Base-by-base conservation (phyloP, 176 grass and related monocot species). In the Juncus inflexus region DNA sequence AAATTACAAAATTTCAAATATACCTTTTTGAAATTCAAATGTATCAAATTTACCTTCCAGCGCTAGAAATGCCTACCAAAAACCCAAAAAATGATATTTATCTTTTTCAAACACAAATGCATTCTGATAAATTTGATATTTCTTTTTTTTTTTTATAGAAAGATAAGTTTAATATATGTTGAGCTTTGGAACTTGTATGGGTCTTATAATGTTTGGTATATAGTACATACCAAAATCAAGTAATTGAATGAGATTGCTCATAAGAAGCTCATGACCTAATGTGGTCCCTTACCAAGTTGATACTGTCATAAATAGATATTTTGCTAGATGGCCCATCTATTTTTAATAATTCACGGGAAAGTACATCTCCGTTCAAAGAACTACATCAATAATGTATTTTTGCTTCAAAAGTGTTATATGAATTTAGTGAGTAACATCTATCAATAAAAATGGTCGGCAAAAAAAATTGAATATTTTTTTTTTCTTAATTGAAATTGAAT, bases 211-310 rank as follows among this genome's bases (percentile, higher is more conserved):
- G 19, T 28, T 28, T 28, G 19, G 19, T 28, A 28, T 28, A 28
- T 28, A 28, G 19, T 28, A 28, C 19, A 28, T 28, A 47, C 9
- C 43, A 9, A 47, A 47, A 47, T 47, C 61, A 64, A 63, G 47
- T 45, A 8, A 9, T 66, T 50, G 15, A 50, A 77, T 65, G 63
- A 50, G 57, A 13, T 66, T 47, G 74, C 5, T 52, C 35, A 58
- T 39, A 54, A 35, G 4, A 66, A 66, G 62, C 60, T 59, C 64
- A 52, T 36, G 52, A 50, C 16, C n/a, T 47, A 56, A 53, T 58
- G 40, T 59, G 54, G 52, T 60, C 73, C 73, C 35, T 42, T 42
- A 9, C 45, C 45, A 5, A 54, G 28, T 75, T 7, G n/a, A 38
- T 9, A 47, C 16, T 15, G 15, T 52, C 16, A 66, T 19, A 66